Evolutionary conservation across 192 early-diverging fungal species (phyloP).

Genomic region (Backusella westeae): DNA sequence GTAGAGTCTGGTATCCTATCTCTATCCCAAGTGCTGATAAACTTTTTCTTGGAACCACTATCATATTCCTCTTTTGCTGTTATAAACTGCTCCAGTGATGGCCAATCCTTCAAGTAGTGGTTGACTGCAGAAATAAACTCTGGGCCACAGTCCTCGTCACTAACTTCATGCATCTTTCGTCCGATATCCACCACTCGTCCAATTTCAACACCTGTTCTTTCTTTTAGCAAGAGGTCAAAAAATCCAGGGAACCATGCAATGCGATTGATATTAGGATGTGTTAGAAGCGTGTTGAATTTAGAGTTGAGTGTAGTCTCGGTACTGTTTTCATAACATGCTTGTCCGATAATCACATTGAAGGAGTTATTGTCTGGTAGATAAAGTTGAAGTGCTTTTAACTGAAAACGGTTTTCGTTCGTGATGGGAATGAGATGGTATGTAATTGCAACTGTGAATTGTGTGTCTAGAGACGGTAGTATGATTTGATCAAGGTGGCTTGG

Average conservation of each 20-base stretch:
- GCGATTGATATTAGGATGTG: slow-evolving; percentile 1
- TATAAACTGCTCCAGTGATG: neutral
- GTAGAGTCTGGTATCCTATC: neutral
- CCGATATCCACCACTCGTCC: slow-evolving; percentile 13
- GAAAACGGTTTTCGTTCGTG: neutral
- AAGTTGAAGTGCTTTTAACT: slow-evolving; percentile 15
- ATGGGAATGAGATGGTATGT: neutral
- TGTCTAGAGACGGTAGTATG: neutral
- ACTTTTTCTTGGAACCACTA: neutral
- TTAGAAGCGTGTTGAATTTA: neutral
- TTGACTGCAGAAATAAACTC: neutral
- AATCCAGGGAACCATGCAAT: slow-evolving; percentile 11
- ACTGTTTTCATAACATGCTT: neutral
- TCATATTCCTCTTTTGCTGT: slow-evolving; percentile 7
- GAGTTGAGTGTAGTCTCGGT: neutral
- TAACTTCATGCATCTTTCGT: neutral
- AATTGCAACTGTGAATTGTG: slow-evolving; percentile 9
- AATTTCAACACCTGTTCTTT: neutral
- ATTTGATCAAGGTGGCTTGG: neutral
- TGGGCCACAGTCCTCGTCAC: neutral
- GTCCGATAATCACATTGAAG: slow-evolving; percentile 8
- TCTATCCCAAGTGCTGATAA: neutral
- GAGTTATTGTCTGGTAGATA: neutral
- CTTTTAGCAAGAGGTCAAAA: neutral
- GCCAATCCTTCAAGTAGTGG: slow-evolving; percentile 2